These are phyloP conservation scores for Auricularia sp. DNA, from an alignment of 768 basidiomycete genomes.

Conservation along the genomic window DNA sequence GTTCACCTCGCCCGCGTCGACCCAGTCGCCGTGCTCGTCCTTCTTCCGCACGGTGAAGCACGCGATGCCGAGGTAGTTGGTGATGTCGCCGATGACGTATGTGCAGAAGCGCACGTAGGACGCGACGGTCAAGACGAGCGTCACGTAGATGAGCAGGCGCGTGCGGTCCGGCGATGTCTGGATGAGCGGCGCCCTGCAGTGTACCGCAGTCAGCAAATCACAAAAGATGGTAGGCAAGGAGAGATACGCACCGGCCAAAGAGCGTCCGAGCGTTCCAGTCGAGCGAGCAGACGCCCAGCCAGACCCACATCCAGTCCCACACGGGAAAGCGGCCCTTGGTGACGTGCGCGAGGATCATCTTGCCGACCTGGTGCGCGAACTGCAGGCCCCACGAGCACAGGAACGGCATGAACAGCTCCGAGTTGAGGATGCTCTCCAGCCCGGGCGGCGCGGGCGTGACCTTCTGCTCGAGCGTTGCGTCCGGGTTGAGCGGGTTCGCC, in stretches of 20 bases:
- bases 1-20: conserved; percentile 19
- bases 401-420: conserved; percentile 76
- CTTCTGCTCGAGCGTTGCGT: background rate
- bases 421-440: conserved; percentile 59
- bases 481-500: background rate
- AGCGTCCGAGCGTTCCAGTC: conserved; percentile 74
- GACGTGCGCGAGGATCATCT: conserved; percentile 89
- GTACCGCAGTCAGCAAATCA: background rate
- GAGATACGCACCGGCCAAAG: conserved; percentile 47
- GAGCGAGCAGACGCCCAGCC: conserved; percentile 62
- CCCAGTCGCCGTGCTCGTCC: conserved; percentile 60
- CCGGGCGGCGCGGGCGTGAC: conserved; percentile 36
- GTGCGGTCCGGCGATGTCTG: conserved; percentile 56
- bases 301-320: conserved; percentile 82
- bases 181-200: conserved; percentile 52
- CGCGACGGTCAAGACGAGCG: conserved; percentile 55
- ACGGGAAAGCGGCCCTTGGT: conserved; percentile 74
- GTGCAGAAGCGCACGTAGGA: conserved; percentile 70
- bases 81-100: conserved; percentile 80
- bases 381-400: conserved; percentile 88
- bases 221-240: background rate
- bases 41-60: conserved; percentile 89
- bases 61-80: conserved; percentile 84
- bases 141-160: conserved; percentile 61
- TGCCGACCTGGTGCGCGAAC: conserved; percentile 81